Percentiles rank a stretch among this genome's conserved stretches.
Conservation (phyloP, 1,284 basidiomycete genomes). For the Blastosporella zonata region DNA sequence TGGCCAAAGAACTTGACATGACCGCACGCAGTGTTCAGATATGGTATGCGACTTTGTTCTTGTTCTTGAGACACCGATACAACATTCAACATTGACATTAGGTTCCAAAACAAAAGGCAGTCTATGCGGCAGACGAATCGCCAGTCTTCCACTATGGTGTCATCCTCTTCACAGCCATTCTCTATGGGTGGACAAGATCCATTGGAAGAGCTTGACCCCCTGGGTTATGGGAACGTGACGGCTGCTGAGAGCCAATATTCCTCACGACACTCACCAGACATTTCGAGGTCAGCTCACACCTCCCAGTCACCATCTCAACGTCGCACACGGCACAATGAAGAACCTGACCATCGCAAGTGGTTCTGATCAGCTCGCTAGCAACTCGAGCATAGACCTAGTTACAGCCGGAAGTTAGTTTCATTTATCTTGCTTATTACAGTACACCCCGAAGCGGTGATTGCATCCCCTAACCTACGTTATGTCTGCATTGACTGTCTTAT, state of each 20-base stretch:
- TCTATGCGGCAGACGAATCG: constrained; percentile 74
- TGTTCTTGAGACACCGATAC: background rate
- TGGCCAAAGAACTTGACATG: constrained; percentile 78
- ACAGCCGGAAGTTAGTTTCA: constrained; percentile 36
- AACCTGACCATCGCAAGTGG: constrained; percentile 47
- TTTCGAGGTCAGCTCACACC: constrained; percentile 31
- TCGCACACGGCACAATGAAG: constrained; percentile 35
- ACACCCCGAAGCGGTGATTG: constrained; percentile 31
- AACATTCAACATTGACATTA: constrained; percentile 28
- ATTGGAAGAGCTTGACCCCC: constrained; percentile 35
- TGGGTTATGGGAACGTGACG: constrained; percentile 35
- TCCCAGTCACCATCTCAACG: constrained; percentile 35
- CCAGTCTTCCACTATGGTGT: constrained; percentile 46
- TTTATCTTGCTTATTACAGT: constrained; percentile 34
- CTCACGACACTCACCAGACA: constrained; percentile 38
- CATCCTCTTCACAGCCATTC: constrained; percentile 53
- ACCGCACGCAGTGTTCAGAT: constrained; percentile 81
- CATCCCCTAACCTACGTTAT: constrained; percentile 33
- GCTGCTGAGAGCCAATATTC: constrained; percentile 38
- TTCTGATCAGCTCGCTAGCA: constrained; percentile 31
- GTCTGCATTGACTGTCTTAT: constrained; percentile 36
- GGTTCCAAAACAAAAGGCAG: constrained; percentile 86
- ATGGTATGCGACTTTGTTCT: constrained; percentile 48
- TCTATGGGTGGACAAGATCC: constrained; percentile 41
- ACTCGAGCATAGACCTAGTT: constrained; percentile 28